These are phyloP conservation scores for Pestalotiopsis sp. DNA, from an alignment of 2,329 filamentous ascomycete species.

Conservation along the genomic window DNA sequence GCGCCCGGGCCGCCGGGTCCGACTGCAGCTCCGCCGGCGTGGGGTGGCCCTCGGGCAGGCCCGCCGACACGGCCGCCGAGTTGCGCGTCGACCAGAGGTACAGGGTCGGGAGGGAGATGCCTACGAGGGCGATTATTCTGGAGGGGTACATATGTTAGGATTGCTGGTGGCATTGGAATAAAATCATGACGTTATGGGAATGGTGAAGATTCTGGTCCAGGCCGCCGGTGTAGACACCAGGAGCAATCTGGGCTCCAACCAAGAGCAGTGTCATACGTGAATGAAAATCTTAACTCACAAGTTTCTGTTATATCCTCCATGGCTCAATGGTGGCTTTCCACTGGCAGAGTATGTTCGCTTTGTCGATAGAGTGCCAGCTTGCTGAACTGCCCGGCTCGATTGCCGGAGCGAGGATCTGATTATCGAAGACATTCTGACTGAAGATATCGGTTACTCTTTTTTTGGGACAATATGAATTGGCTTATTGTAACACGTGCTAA, in stretches of 20 bases:
- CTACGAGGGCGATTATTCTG: constrained; percentile 12
- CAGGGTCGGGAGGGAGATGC: constrained; percentile 9
- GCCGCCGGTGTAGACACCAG: neutral
- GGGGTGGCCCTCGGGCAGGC: neutral
- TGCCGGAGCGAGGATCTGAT: neutral
- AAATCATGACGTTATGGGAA: neutral
- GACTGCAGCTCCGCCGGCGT: neutral
- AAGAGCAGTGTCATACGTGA: neutral
- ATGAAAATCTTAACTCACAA: neutral
- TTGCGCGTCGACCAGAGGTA: neutral
- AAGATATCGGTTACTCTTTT: neutral
- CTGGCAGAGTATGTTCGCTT: constrained; percentile 1
- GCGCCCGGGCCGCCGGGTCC: constrained; percentile 8
- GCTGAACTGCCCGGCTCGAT: neutral
- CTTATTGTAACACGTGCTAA: neutral
- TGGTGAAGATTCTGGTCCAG: neutral
- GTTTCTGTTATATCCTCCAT: constrained; percentile 13
- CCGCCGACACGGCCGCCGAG: neutral
- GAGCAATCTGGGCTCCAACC: neutral
- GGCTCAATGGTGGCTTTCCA: constrained; percentile 7
- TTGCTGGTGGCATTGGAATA: neutral
- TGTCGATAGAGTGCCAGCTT: neutral
- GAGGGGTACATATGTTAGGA: neutral
- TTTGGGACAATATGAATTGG: neutral
- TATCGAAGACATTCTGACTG: constrained; percentile 2